phyloP scores from a whole-genome alignment of 1,284 basidiomycete species.

The Thecaphora thlaspeos region DNA sequence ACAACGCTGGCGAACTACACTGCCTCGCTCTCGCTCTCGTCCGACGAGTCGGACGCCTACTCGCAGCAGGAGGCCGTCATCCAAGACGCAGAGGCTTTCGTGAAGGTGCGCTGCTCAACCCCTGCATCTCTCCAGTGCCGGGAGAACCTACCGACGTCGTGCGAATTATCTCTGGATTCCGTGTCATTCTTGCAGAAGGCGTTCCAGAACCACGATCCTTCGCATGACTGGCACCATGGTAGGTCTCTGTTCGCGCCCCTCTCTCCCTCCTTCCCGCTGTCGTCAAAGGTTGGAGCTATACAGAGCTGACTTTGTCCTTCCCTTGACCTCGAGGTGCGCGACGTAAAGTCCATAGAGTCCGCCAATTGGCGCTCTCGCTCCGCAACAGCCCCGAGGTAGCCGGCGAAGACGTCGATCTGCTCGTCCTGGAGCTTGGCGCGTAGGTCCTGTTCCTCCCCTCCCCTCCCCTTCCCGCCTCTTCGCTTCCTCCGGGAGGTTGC shows the following conservation, averaged over 20 bases:
- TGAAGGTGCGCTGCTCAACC: background rate
- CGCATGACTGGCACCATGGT: conserved; percentile 78
- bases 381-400: conserved; percentile 62
- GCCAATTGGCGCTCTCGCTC: conserved; percentile 71
- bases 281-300: too few species aligned
- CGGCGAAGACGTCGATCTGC: conserved; percentile 62
- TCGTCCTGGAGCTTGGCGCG: conserved; percentile 72
- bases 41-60: background rate
- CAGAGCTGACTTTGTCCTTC: too few species aligned
- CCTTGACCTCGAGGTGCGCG: too few species aligned
- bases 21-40: background rate
- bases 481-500: background rate
- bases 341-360: conserved; percentile 80
- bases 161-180: too few species aligned
- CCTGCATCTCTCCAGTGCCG: too few species aligned
- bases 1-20: background rate
- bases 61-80: background rate
- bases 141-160: too few species aligned
- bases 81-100: background rate
- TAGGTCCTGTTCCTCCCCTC: background rate
- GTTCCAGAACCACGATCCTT: conserved; percentile 76
- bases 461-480: background rate
- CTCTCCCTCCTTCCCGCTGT: background rate
- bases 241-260: conserved; percentile 1
- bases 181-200: conserved; percentile 60